Evolutionary conservation across 1,284 basidiomycete genomes (phyloP), one percentile per base, ranked within the genome.

Genomic region (Ustilago sp.): DNA sequence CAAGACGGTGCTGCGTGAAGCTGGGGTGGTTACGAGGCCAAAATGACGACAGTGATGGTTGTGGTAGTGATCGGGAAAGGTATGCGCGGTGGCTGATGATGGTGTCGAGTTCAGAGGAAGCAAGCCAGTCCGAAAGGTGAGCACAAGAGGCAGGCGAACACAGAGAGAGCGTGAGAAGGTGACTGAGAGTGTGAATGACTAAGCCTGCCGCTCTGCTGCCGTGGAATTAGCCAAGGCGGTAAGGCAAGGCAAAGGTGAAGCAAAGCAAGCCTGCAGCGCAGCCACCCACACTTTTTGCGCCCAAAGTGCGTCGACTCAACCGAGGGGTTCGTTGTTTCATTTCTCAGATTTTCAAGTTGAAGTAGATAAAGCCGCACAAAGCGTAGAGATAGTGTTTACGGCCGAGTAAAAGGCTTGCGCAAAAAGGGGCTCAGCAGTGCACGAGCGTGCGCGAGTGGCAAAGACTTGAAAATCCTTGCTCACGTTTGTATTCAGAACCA

Each of bases 281-380:
- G 39, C 45, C 45, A 48, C 45, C 19, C 23, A 48, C 45, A 48
- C n/a, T 13, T 11, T 39, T 11, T 9, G 23, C 38, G 39, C 8
- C 17, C 2, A 56, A 60, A 41, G 38, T 60, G 59, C 59, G 59
- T 61, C 28, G 39, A 61, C 39, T 50, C n/a, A 51, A 38, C 23
- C 8, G 15, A 6, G 23, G 28, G 23, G 41, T 19, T 32, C 7
- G 7, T 32, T 28, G 3, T 28, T 28, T 28, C 23, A 28, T 28
- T 28, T 28, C 3, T 31, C 43, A 36, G 8, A 12, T 13, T 55
- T 55, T 31, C n/a, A n/a, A n/a, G n/a, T n/a, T n/a, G n/a, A n/a
- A n/a, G n/a, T n/a, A n/a, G n/a, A n/a, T n/a, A n/a, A n/a, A n/a
- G n/a, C n/a, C n/a, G n/a, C n/a, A n/a, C n/a, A n/a, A n/a, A n/a